Evolutionary conservation across 31 red algal genomes (phyloP).

Genomic region (Porphyra umbilicalis): DNA sequence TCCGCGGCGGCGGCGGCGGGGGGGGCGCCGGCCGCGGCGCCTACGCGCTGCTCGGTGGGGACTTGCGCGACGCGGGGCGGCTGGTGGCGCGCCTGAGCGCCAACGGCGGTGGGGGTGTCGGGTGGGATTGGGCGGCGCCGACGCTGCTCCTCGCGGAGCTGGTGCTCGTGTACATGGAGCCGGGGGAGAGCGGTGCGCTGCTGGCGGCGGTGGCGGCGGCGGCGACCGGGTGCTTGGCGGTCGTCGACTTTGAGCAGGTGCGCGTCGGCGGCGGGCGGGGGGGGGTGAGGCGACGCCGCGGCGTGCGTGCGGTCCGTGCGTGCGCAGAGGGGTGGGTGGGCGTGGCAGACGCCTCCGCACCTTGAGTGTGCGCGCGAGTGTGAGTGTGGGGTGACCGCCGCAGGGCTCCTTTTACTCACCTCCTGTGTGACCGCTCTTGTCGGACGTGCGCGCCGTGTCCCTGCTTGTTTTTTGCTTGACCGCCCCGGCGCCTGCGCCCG

Average conservation of each 20-base stretch:
- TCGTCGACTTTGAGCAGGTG: constrained; percentile 45
- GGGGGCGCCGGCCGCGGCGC: background rate
- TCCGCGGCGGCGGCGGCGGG: background rate
- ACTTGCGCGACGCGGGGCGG: constrained; percentile 33
- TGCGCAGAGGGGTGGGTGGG: no score
- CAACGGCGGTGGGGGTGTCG: constrained; percentile 3
- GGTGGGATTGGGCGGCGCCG: background rate
- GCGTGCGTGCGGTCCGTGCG: no score
- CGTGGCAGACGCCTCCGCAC: no score
- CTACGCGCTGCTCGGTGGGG: constrained; percentile 34
- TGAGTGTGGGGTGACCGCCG: no score
- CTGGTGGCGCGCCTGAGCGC: background rate
- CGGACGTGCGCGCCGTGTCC: no score
- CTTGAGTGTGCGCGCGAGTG: no score
- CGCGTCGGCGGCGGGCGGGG: no score
- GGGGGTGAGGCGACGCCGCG: no score
- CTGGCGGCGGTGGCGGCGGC: constrained; percentile 21
- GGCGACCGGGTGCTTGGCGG: constrained; percentile 13
- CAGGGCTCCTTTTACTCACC: no score
- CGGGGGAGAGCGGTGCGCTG: constrained; percentile 33
- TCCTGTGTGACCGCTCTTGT: no score
- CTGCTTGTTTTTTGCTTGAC: no score
- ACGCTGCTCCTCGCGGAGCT: constrained; percentile 81
- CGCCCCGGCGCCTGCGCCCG: no score
- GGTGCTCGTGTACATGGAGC: constrained; percentile 74